Evolutionary conservation across 306 rosid species (phyloP), one percentile per base, ranked within the genome.

Genomic region (Casuarina equisetifolia): DNA sequence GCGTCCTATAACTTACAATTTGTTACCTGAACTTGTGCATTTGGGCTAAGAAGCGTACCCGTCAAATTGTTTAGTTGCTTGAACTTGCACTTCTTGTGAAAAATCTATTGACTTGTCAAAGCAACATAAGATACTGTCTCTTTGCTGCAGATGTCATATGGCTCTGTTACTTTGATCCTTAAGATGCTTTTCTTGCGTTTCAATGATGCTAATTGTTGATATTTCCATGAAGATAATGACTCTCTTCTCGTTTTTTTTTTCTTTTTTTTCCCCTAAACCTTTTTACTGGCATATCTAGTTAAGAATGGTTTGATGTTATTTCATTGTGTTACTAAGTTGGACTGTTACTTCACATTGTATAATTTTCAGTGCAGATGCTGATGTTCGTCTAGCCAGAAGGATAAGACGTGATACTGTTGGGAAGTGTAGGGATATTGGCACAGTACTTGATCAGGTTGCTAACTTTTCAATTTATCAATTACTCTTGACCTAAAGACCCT

Each of bases 281-380:
- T 54, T 25, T 72, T 77, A 35, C 63, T 52, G 80, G 32, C 49
- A 64, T 79, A 51, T 75, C 45, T 55, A 80, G n/a, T 68, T 58
- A 46, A 17, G 57, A 69, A 45, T 17, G 11, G n/a, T 38, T 64
- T 61, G 44, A 19, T 35, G 58, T 8, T 39, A 53, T 51, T 71
- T 73, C 66, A 25, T 69, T 69, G 79, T 55, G 83, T 70, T 68
- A 81, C 87, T 79, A 69, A 87, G 87, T 88, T 73, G 86, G 81
- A 78, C 85, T 80, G 58, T 86, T 82, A 86, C 89, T 86, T 94
- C 81, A 92, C 91, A 83, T 85, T 81, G 80, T 83, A 81, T 86
- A 89, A 81, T 91, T 88, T 91, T 85, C 97, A 89, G 97, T 91
- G 99, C 99, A 96, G 99, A 96, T 93, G 98, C 98, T 91, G 99